These are phyloP conservation scores for Epichloe aotearoae DNA, from an alignment of 2,329 filamentous ascomycete genomes.

Conservation along the genomic window DNA sequence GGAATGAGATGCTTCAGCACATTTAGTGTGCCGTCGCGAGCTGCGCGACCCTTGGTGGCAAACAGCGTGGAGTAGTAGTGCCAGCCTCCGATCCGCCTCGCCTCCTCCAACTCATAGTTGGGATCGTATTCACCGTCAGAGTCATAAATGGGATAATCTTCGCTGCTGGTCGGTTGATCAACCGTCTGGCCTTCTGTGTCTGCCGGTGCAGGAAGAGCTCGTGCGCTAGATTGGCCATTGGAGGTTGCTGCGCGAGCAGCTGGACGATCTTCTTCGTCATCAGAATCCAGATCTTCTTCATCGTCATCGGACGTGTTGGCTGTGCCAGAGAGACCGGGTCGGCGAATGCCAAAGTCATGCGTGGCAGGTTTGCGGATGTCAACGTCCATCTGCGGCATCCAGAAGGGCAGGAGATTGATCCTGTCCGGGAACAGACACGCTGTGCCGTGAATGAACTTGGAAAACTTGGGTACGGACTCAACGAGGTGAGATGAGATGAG, in stretches of 20 bases:
- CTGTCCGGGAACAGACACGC: slow-evolving; percentile 75
- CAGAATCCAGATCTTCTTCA: slow-evolving; percentile 57
- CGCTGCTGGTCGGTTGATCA: slow-evolving; percentile 42
- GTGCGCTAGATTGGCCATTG: slow-evolving; percentile 25
- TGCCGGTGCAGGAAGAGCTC: slow-evolving; percentile 26
- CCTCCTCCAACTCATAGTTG: slow-evolving; percentile 63
- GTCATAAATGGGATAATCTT: slow-evolving; percentile 81
- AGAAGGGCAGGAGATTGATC: slow-evolving; percentile 87
- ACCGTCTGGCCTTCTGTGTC: slow-evolving; percentile 79
- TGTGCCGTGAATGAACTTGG: slow-evolving; percentile 95
- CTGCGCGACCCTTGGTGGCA: slow-evolving; percentile 27
- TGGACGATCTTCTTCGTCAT: slow-evolving; percentile 39
- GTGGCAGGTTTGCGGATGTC: slow-evolving; percentile 89
- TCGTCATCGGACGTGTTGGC: slow-evolving; percentile 62
- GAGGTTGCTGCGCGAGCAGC: slow-evolving; percentile 5
- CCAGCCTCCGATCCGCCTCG: slow-evolving; percentile 62
- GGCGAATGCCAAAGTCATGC: slow-evolving; percentile 81
- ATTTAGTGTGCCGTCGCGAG: slow-evolving; percentile 28
- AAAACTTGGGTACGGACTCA: slow-evolving; percentile 98
- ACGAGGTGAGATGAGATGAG: slow-evolving; percentile 88
- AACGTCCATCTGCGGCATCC: slow-evolving; percentile 96
- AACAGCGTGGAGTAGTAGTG: slow-evolving; percentile 55
- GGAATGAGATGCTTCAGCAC: slow-evolving; percentile 40
- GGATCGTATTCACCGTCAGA: slow-evolving; percentile 67
- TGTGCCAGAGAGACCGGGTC: slow-evolving; percentile 60